Base-by-base conservation (phyloP, 169 alveolate species). In the Babesia sp. region DNA sequence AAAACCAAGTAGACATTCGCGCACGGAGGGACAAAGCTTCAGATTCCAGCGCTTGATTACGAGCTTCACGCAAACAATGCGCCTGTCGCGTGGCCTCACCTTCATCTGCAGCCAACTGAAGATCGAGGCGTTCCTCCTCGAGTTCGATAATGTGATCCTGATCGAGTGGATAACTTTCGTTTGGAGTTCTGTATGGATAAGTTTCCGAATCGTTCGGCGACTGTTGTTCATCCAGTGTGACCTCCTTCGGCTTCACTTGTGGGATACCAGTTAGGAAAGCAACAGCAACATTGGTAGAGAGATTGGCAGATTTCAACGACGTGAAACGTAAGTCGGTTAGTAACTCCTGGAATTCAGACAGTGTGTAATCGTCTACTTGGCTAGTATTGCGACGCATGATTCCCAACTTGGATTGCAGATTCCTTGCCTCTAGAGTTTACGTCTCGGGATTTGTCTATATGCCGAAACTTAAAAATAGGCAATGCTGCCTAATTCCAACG, bases 221-320 rank as follows among this genome's bases (percentile, higher is more conserved):
- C 1, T 12, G 16, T 3, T 59, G 22, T 8, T 12, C 51, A 29
- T 3, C 1, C 51, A 31, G 0, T 7, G 24, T 50, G 3, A 3
- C 0, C 1, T 31, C 53, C 45, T 48, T 64, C 50, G 63, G 74
- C 1, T 55, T 3, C 20, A 50, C 83, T 39, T 29, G 48, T 26
- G 75, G 83, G 20, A 79, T 69, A 31, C 67, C 67, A 6, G 82
- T 50, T 36, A 79, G 56, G 64, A 79, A 79, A 8, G 87, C 64
- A 0, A 79, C 57, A 5, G 87, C 87, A 8, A 79, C 87, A 37
- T 79, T 79, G 51, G 82, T 42, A 24, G 87, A 79, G 26, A 79
- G 75, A 34, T 79, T 60, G 36, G 87, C 72, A 16, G 87, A 66
- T 55, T 79, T 79, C 58, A 79, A 36, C 20, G 87, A 55, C 5